Conservation (phyloP, 2,329 filamentous ascomycete species). For the Venturia asperata region DNA sequence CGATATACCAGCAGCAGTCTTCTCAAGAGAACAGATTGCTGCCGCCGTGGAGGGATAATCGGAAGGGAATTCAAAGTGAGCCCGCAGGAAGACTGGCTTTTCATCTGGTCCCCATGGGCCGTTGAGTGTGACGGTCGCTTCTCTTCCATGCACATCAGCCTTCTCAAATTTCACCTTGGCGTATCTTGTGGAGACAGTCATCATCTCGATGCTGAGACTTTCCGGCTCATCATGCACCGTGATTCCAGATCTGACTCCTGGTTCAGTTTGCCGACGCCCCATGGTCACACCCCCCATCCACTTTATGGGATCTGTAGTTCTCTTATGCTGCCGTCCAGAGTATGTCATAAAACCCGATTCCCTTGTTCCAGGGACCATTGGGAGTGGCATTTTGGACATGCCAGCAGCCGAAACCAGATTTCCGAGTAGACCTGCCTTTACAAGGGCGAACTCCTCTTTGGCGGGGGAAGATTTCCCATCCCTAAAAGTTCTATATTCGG, state of each 20-base stretch:
- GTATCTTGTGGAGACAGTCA: constrained; percentile 53
- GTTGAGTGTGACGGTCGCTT: constrained; percentile 50
- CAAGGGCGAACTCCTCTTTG: constrained; percentile 7
- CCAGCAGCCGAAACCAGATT: constrained; percentile 22
- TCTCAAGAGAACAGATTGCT: constrained; percentile 49
- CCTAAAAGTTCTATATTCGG: constrained; percentile 77
- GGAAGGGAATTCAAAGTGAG: constrained; percentile 51
- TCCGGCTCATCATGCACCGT: constrained; percentile 34
- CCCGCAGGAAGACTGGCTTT: constrained; percentile 48
- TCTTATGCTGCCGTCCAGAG: constrained; percentile 40
- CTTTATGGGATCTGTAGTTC: constrained; percentile 51
- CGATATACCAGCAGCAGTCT: constrained; percentile 48
- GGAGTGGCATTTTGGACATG: constrained; percentile 23
- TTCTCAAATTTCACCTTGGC: constrained; percentile 54
- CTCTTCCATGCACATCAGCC: constrained; percentile 48
- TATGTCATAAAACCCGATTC: constrained; percentile 43
- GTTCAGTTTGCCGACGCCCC: constrained; percentile 35
- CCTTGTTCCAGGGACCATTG: constrained; percentile 22
- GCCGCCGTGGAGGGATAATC: constrained; percentile 48
- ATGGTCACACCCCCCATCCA: constrained; percentile 63
- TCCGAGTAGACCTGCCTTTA: constrained; percentile 13
- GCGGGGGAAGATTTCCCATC: constrained; percentile 35
- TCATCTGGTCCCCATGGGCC: constrained; percentile 53
- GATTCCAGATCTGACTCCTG: constrained; percentile 21
- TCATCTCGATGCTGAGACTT: constrained; percentile 54